Evolutionary conservation across 2,329 filamentous ascomycete genomes (phyloP).

Genomic region (Mollisia scopiformis): DNA sequence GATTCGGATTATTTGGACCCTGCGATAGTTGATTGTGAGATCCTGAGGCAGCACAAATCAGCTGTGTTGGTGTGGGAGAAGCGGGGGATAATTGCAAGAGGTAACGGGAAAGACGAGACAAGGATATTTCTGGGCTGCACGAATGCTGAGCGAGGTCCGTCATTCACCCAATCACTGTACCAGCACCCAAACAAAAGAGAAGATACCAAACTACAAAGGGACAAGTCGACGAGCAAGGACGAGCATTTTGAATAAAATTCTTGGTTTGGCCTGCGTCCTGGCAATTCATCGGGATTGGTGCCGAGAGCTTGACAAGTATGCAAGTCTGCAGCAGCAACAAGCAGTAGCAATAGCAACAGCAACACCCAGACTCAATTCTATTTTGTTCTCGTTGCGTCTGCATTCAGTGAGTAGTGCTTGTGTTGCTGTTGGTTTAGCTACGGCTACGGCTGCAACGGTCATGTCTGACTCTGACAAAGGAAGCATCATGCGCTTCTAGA

Average conservation of each 20-base stretch:
- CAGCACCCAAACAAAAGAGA: neutral
- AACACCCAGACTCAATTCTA: neutral
- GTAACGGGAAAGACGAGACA: too few species aligned
- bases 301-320: neutral
- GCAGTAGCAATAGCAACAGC: too few species aligned
- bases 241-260: too few species aligned
- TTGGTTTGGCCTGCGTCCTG: neutral
- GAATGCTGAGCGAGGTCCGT: too few species aligned
- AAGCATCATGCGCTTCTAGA: too few species aligned
- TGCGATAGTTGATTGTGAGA: neutral
- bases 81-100: too few species aligned
- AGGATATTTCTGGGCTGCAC: too few species aligned
- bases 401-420: too few species aligned
- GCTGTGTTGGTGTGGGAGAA: neutral
- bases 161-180: neutral
- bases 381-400: neutral
- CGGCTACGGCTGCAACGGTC: neutral
- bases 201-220: neutral
- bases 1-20: slow-evolving; percentile 5
- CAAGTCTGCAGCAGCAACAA: too few species aligned
- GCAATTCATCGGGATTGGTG: neutral
- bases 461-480: neutral
- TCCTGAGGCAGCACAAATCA: too few species aligned
- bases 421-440: too few species aligned
- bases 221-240: too few species aligned